Base-by-base conservation (phyloP, 106 monocot species). In the Phalaenopsis equestris region DNA sequence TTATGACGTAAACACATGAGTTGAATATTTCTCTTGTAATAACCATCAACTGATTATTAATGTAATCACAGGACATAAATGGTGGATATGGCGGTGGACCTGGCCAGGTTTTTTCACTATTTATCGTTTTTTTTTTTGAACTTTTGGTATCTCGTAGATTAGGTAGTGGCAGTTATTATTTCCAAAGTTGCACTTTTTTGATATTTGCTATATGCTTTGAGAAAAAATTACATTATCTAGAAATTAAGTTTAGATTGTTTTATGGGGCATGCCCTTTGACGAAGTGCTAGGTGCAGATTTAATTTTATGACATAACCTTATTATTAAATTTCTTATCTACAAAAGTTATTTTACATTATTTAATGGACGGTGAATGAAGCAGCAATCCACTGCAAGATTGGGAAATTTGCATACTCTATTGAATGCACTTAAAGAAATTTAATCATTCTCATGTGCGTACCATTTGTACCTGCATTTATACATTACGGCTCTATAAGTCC, bases 21-120 rank as follows among this genome's bases (percentile, higher is more conserved):
- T 72, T 72, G 41, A 36, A 38, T 41, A 5, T 1, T 65, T 21
- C 6, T 8, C 64, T 65, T 8, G 24, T 23, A 72, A 72, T 14
- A 14, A 72, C 23, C 15, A 72, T 72, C 39, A 72, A 72, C 30
- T 72, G n/a, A 14, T 72, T 72, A 41, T 38, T 72, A 41, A 30
- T 72, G 72, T 38, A 72, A 72, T 76, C 56, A 36, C 85, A 98
- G 98, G 94, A 87, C 73, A 88, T 81, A 82, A 78, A 91, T 83
- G 94, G 98, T 67, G 98, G 98, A 72, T 99, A 99, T 86, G 90
- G 89, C 79, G 98, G 98, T 84, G 98, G 98, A 75, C 90, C 92
- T 72, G 92, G 92, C 16, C 92, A 92, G 92, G 92, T 89, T 73
- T 30, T 76, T 76, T 73, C 15, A 72, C 15, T 41, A 75, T 45